Conservation (phyloP, 2,329 filamentous ascomycete genomes). For the Mycocentrospora acerina region DNA sequence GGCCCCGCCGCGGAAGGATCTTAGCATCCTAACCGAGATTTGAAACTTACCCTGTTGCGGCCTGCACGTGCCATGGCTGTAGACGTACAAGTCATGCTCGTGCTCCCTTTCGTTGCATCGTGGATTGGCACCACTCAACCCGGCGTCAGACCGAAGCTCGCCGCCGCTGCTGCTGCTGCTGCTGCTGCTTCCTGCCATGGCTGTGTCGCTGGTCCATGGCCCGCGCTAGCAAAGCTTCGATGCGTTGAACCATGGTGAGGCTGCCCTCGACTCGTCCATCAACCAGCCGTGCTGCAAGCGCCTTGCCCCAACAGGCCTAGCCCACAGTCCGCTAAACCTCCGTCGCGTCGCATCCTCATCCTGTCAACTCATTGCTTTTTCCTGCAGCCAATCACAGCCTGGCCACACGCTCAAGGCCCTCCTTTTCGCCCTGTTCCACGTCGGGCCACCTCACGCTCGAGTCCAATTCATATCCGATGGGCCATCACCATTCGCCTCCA, state of each 20-base stretch:
- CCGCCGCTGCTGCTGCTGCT: slow-evolving; percentile 3
- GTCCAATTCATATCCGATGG: too few species aligned
- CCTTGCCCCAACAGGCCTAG: slow-evolving; percentile 17
- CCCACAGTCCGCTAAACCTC: slow-evolving; percentile 29
- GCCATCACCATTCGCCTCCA: background rate
- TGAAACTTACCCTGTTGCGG: slow-evolving; percentile 28
- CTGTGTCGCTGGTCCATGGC: slow-evolving; percentile 12
- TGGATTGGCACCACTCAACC: slow-evolving; percentile 11
- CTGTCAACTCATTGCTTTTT: slow-evolving; percentile 32
- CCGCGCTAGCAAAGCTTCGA: slow-evolving; percentile 11
- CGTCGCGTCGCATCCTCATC: slow-evolving; percentile 35
- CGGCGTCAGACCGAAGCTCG: background rate
- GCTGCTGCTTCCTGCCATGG: slow-evolving; percentile 18
- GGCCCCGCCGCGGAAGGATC: slow-evolving; percentile 20
- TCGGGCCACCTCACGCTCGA: background rate
- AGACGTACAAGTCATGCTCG: too few species aligned
- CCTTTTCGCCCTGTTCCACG: slow-evolving; percentile 13
- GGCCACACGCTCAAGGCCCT: slow-evolving; percentile 7
- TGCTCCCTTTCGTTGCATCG: slow-evolving; percentile 11
- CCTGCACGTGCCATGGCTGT: slow-evolving; percentile 13
- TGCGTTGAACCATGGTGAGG: slow-evolving; percentile 11
- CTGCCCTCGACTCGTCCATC: slow-evolving; percentile 11
- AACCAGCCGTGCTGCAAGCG: slow-evolving; percentile 12
- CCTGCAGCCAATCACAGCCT: slow-evolving; percentile 25
- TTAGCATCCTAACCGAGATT: slow-evolving; percentile 14